Base-by-base conservation (phyloP, 306 rosid species). In the Albizia julibrissin region DNA sequence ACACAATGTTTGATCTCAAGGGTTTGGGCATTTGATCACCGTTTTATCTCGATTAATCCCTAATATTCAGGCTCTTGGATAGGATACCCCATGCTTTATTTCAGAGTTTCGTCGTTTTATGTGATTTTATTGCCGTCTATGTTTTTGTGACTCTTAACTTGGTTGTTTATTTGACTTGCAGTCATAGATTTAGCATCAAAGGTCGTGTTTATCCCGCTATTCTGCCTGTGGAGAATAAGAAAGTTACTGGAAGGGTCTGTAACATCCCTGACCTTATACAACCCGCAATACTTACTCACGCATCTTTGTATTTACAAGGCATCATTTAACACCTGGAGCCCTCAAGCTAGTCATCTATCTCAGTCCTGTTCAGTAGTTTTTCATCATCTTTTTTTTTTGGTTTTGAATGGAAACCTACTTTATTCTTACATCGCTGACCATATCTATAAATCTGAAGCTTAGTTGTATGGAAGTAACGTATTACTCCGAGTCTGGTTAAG, bases 141-240 rank as follows among this genome's bases (percentile, higher is more conserved):
- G 22, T 33, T 61, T 19, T 49, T 75, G 34, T 13, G 69, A 15
- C 69, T 64, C 21, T 29, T 26, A 8, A 50, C 68, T 13, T 52
- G 18, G 10, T 22, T 31, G 39, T 49, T 29, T 39, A 29, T 42
- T 72, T 31, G 59, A 21, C 49, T 21, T 76, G 86, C 80, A 95
- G 98, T 82, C 94, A 89, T 27, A 83, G 99, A 80, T 95, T 87
- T 56, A 91, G 92, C 87, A 88, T 93, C 92, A 92, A 88, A 85
- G 93, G 82, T 84, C 97, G 97, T 44, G 93, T 92, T 44, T 95
- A 95, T 88, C 98, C 99, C 3, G 97, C 99, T 77, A 93, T 95
- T 82, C 81, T 92, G 22, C 99, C 99, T 0, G 89, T 93, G 15
- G 79, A 83, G 66, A 74, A 81, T 22, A 68, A 88, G 52, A 84